Evolutionary conservation across 2,329 filamentous ascomycete genomes (phyloP).

Genomic region (Malbranchea cinnamomea): DNA sequence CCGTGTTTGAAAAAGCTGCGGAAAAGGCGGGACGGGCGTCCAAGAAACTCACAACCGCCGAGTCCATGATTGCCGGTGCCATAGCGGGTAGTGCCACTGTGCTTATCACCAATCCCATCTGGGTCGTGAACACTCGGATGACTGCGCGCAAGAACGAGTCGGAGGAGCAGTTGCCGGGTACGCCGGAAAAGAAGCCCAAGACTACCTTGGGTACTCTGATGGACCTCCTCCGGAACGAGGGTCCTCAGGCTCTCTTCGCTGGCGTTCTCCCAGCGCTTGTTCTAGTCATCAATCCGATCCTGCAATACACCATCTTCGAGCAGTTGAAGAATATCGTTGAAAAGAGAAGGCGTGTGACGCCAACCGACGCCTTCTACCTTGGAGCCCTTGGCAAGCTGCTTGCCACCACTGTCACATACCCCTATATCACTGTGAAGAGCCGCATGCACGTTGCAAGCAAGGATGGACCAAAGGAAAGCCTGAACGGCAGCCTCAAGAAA

Average conservation of each 20-base stretch:
- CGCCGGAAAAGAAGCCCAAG: constrained; percentile 37
- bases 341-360: constrained; percentile 60
- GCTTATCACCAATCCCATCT: constrained; percentile 94
- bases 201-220: constrained; percentile 71
- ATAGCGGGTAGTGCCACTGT: constrained; percentile 90
- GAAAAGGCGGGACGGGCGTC: constrained; percentile 54
- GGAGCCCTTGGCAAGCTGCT: constrained; percentile 90
- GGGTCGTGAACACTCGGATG: constrained; percentile 98
- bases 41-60: constrained; percentile 74
- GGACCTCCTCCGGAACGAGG: constrained; percentile 68
- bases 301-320: constrained; percentile 98
- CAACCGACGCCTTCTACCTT: constrained; percentile 75
- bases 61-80: constrained; percentile 90
- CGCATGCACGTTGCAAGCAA: constrained; percentile 82
- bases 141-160: constrained; percentile 63
- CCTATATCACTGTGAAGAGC: constrained; percentile 98
- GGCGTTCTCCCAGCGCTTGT: constrained; percentile 87
- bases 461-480: constrained; percentile 62
- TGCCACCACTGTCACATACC: constrained; percentile 87
- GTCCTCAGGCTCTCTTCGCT: constrained; percentile 69
- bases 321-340: constrained; percentile 89
- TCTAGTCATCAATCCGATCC: constrained; percentile 91
- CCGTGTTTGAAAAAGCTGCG: constrained; percentile 66
- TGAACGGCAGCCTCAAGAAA: constrained; percentile 60
- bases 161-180: constrained; percentile 25